A percentile compares a stretch with the other conserved stretches of the same genome.
Conservation (phyloP, 148 eudicot genomes). For the Amaranthus hypochondriacus region DNA sequence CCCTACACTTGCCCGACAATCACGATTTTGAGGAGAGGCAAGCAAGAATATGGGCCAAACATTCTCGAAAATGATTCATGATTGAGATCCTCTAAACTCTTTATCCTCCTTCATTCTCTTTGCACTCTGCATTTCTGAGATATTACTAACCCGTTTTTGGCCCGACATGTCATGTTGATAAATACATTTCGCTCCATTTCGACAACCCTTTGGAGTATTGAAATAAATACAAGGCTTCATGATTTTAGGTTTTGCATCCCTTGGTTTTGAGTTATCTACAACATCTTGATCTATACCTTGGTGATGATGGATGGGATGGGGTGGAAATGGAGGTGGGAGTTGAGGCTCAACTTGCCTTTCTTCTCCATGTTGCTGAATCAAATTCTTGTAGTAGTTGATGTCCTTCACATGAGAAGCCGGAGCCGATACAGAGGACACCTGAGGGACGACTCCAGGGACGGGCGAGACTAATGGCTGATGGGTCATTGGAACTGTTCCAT, state of each 20-base stretch:
- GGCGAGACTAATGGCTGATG: slow-evolving; percentile 27
- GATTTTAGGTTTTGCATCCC: slow-evolving; percentile 44
- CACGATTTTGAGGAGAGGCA: not conserved
- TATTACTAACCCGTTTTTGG: slow-evolving; percentile 37
- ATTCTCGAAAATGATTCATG: not conserved
- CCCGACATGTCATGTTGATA: slow-evolving; percentile 47
- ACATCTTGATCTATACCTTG: slow-evolving; percentile 28
- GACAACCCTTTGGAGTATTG: slow-evolving; percentile 63
- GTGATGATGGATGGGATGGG: slow-evolving; percentile 30
- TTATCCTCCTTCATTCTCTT: slow-evolving; percentile 82
- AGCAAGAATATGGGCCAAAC: slow-evolving; percentile 11
- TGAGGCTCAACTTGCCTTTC: slow-evolving; percentile 37
- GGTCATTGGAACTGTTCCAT: slow-evolving; percentile 27
- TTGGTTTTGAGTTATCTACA: slow-evolving; percentile 27
- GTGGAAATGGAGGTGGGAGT: slow-evolving; percentile 21
- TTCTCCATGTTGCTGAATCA: slow-evolving; percentile 76
- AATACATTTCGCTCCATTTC: slow-evolving; percentile 61
- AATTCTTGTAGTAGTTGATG: slow-evolving; percentile 57
- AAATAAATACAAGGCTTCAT: slow-evolving; percentile 68
- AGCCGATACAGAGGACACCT: slow-evolving; percentile 16
- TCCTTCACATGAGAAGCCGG: slow-evolving; percentile 35
- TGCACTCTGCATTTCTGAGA: slow-evolving; percentile 52
- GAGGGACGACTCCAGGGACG: slow-evolving; percentile 17
- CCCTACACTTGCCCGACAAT: not conserved
- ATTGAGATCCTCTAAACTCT: slow-evolving; percentile 55